Evolutionary conservation across 2,329 filamentous ascomycete genomes (phyloP).

Genomic region (Aspergillus hiratsukae): DNA sequence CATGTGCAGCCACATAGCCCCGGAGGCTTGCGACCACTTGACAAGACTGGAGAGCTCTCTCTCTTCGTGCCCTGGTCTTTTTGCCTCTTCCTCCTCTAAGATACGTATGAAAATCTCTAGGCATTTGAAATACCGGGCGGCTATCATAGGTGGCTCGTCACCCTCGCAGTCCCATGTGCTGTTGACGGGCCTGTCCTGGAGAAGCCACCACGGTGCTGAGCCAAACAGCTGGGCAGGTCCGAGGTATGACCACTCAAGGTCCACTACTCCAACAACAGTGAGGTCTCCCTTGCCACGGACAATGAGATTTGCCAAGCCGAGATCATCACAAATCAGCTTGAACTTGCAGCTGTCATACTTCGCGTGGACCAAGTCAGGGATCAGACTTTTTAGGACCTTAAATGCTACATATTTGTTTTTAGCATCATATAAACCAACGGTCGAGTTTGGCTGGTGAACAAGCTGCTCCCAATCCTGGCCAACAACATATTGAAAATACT

Average conservation of each 20-base stretch:
- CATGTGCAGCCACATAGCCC: slow-evolving; percentile 37
- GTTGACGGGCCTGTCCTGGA: slow-evolving; percentile 29
- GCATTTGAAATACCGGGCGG: slow-evolving; percentile 23
- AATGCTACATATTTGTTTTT: slow-evolving; percentile 26
- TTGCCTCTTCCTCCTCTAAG: slow-evolving; percentile 30
- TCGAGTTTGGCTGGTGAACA: slow-evolving; percentile 31
- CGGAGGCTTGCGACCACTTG: slow-evolving; percentile 30
- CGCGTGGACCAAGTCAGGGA: slow-evolving; percentile 20
- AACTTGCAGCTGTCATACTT: slow-evolving; percentile 28
- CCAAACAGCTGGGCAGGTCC: slow-evolving; percentile 36
- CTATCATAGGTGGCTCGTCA: slow-evolving; percentile 20
- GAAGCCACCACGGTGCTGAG: slow-evolving; percentile 37
- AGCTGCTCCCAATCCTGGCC: slow-evolving; percentile 34
- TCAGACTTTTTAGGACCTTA: slow-evolving; percentile 24
- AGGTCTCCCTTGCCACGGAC: slow-evolving; percentile 31
- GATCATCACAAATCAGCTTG: slow-evolving; percentile 37
- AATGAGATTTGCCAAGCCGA: slow-evolving; percentile 36
- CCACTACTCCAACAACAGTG: slow-evolving; percentile 32
- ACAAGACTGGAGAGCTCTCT: slow-evolving; percentile 30
- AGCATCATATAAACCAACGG: slow-evolving; percentile 21
- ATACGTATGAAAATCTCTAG: slow-evolving; percentile 28
- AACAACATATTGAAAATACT: slow-evolving; percentile 32
- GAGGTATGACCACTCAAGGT: slow-evolving; percentile 37
- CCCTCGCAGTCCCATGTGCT: slow-evolving; percentile 21
- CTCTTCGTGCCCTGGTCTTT: slow-evolving; percentile 19